phyloP scores from a whole-genome alignment of 169 alveolate species.

The Cryptosporidium bovis region DNA sequence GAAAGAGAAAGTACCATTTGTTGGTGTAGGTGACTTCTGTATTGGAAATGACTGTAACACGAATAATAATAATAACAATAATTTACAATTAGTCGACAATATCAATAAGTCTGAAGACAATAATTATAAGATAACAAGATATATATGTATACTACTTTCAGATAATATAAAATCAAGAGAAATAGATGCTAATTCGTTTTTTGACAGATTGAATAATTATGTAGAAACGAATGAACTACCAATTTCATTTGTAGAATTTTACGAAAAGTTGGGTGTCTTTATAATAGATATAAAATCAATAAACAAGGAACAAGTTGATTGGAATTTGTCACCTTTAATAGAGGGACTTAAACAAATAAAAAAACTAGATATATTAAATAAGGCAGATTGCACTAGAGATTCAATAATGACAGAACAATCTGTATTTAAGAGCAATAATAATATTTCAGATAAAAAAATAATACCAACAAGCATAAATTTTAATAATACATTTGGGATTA shows the following conservation, averaged over 20 bases:
- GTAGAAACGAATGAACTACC: constrained; percentile 40
- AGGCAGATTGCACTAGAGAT: constrained; percentile 67
- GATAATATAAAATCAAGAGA: constrained; percentile 27
- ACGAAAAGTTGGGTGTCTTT: constrained; percentile 57
- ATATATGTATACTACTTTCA: constrained; percentile 51
- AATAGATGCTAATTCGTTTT: constrained; percentile 44
- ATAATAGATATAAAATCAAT: constrained; percentile 30
- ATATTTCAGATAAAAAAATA: background rate
- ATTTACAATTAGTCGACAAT: background rate
- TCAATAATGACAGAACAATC: constrained; percentile 53
- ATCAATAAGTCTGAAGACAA: background rate
- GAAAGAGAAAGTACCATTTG: constrained; percentile 15
- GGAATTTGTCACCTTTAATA: constrained; percentile 13
- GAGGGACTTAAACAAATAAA: constrained; percentile 24
- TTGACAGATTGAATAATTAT: constrained; percentile 27
- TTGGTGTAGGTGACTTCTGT: constrained; percentile 44
- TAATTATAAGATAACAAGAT: constrained; percentile 25
- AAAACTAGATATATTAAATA: constrained; percentile 44
- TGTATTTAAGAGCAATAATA: constrained; percentile 16
- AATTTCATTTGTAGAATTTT: constrained; percentile 64
- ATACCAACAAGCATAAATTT: background rate
- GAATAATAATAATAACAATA: constrained; percentile 1
- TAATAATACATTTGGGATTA: background rate
- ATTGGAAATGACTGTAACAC: constrained; percentile 28
- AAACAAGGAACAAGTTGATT: constrained; percentile 7